Percentiles rank a stretch among this genome's conserved stretches.
Conservation (phyloP, 208 protist genomes). For the Acanthamoeba culbertsoni region DNA sequence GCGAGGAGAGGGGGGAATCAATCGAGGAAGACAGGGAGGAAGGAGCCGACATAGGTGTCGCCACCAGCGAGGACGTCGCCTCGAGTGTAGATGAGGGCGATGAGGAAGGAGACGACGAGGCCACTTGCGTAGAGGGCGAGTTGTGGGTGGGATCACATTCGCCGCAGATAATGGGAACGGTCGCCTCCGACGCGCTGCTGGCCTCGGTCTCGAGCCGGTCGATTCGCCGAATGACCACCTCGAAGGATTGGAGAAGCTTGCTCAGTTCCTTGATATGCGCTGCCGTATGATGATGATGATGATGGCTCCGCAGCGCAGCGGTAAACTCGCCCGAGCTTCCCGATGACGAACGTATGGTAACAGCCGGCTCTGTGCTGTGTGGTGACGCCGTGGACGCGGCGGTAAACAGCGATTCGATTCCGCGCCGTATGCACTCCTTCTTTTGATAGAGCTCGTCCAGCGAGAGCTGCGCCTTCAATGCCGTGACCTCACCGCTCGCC, state of each 20-base stretch:
- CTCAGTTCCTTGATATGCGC: neutral
- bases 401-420: neutral
- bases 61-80: too few species aligned
- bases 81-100: too few species aligned
- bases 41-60: too few species aligned
- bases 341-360: neutral
- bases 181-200: neutral
- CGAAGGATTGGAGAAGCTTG: neutral
- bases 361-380: neutral
- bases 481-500: neutral
- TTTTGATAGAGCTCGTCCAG: neutral
- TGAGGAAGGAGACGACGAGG: neutral
- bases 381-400: neutral
- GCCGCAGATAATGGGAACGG: neutral
- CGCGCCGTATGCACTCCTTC: neutral
- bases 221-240: neutral
- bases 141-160: neutral
- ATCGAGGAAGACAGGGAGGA: too few species aligned
- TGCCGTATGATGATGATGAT: neutral
- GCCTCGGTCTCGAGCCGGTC: neutral
- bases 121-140: neutral
- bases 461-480: neutral
- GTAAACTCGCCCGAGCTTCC: neutral
- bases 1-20: neutral
- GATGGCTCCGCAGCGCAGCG: neutral